These are phyloP conservation scores for Raddia guianensis DNA, from an alignment of 176 grass and related monocot genomes.

Conservation along the genomic window DNA sequence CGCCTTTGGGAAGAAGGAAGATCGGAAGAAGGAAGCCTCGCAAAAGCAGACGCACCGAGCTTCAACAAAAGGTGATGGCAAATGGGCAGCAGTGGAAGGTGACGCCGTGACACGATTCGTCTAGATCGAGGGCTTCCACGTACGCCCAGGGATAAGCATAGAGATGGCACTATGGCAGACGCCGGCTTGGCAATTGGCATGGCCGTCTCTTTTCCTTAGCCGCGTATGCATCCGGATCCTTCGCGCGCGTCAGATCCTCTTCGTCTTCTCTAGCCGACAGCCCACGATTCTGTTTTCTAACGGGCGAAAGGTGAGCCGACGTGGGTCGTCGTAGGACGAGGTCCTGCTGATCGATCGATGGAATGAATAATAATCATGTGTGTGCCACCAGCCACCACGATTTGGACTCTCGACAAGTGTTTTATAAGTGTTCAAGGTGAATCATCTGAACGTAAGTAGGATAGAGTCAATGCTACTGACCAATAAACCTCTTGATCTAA, in stretches of 20 bases:
- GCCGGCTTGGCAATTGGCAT: background rate
- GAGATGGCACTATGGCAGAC: background rate
- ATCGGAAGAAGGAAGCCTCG: too few species aligned
- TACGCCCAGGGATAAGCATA: constrained; percentile 21
- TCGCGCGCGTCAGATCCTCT: background rate
- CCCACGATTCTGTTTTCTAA: constrained; percentile 6
- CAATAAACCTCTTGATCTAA: too few species aligned
- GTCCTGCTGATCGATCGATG: background rate
- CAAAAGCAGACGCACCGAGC: constrained; percentile 48
- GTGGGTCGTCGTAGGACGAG: background rate
- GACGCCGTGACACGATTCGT: constrained; percentile 31
- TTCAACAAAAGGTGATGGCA: constrained; percentile 21
- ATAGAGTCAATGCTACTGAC: too few species aligned
- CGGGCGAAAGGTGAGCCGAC: background rate
- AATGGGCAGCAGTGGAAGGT: constrained; percentile 22
- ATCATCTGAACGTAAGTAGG: too few species aligned
- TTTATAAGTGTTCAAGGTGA: too few species aligned
- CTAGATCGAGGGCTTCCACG: background rate
- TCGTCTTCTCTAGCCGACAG: constrained; percentile 23
- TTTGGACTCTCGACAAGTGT: background rate
- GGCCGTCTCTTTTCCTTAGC: constrained; percentile 28
- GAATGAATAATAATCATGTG: background rate
- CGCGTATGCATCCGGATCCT: constrained; percentile 10
- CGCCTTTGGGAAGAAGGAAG: constrained; percentile 1
- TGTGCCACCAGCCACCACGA: background rate